Percentiles rank a stretch among this genome's conserved stretches.
Conservation (phyloP, 768 basidiomycete species). For the Tricholomella constricta region DNA sequence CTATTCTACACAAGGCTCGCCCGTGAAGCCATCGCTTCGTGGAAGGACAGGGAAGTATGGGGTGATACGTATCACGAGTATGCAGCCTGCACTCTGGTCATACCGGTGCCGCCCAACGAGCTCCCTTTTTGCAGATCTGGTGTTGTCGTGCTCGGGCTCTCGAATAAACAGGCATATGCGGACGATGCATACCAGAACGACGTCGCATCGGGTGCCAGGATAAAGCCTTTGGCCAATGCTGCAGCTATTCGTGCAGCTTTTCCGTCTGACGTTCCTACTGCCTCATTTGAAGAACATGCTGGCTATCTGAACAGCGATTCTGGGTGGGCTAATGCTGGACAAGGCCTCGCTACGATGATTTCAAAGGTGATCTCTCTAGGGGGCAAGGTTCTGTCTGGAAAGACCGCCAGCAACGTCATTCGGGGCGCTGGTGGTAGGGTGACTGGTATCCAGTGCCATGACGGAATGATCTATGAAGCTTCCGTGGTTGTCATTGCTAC, state of each 20-base stretch:
- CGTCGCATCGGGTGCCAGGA: conserved; percentile 50
- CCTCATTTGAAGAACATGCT: conserved; percentile 33
- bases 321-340: conserved; percentile 83
- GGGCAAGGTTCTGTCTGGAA: conserved; percentile 60
- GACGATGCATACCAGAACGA: conserved; percentile 66
- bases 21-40: conserved; percentile 72
- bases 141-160: conserved; percentile 57
- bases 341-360: conserved; percentile 60
- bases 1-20: conserved; percentile 69
- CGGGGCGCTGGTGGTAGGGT: conserved; percentile 40
- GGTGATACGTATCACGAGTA: conserved; percentile 83
- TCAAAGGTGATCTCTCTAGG: conserved; percentile 57
- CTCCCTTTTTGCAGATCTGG: conserved; percentile 54
- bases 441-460: conserved; percentile 61
- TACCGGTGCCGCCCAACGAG: neutral
- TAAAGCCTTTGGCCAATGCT: conserved; percentile 39
- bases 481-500: conserved; percentile 69
- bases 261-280: conserved; percentile 40
- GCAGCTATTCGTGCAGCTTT: conserved; percentile 50
- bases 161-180: conserved; percentile 40
- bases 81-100: conserved; percentile 30
- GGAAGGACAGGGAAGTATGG: conserved; percentile 72
- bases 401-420: conserved; percentile 54
- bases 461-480: conserved; percentile 57
- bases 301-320: conserved; percentile 78